Conservation (phyloP, 106 monocot genomes). For the Allium cepa region DNA sequence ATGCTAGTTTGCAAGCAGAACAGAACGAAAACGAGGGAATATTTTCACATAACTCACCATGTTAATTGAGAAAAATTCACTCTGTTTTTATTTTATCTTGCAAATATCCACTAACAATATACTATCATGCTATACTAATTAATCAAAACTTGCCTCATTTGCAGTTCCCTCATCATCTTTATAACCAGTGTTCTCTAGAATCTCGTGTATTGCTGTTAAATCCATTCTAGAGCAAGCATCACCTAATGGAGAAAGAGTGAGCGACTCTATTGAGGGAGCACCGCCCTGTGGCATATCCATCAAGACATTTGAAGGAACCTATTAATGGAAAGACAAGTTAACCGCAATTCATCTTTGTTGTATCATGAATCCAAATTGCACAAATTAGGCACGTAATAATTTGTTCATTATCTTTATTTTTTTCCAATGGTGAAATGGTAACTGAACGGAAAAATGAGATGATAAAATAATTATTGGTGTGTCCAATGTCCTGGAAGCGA, state of each 20-base stretch:
- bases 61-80: too few relatives aligned
- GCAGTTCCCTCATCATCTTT: conserved; percentile 96
- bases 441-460: not conserved
- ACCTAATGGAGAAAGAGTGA: conserved; percentile 78
- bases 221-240: conserved; percentile 90
- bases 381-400: not conserved
- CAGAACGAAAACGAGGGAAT: too few relatives aligned
- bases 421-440: not conserved
- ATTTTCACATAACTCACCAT: too few relatives aligned
- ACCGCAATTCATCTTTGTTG: not conserved
- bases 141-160: conserved; percentile 62
- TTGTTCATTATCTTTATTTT: not conserved
- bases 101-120: too few relatives aligned
- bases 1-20: too few relatives aligned
- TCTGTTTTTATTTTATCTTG: too few relatives aligned
- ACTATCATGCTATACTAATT: too few relatives aligned
- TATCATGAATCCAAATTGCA: not conserved
- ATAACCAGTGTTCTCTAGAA: conserved; percentile 72
- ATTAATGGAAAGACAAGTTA: conserved; percentile 1
- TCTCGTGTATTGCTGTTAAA: conserved; percentile 93
- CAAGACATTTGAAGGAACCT: conserved; percentile 82
- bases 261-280: conserved; percentile 47
- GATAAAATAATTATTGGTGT: too few relatives aligned
- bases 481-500: too few relatives aligned
- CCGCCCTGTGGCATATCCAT: conserved; percentile 81